Percentiles rank a stretch among this genome's conserved stretches.
phyloP scores from a whole-genome alignment of 176 grass and related monocot genomes.

The Oryza australiensis region DNA sequence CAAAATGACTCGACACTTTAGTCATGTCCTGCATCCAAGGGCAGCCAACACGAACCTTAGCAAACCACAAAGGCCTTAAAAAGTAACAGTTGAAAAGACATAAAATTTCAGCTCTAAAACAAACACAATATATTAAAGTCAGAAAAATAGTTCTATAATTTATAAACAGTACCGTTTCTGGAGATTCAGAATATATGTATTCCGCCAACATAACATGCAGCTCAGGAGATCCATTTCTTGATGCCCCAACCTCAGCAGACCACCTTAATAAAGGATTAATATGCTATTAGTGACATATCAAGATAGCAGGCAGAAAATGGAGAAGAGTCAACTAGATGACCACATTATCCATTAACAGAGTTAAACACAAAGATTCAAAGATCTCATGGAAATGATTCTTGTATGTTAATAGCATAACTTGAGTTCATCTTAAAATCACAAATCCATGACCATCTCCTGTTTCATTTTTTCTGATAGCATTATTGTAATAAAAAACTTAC shows the following conservation, averaged over 20 bases:
- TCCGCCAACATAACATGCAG: slow-evolving; percentile 94
- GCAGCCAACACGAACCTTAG: slow-evolving; percentile 30
- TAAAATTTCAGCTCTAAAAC: slow-evolving; percentile 15
- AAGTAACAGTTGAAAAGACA: background rate
- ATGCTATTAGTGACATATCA: slow-evolving; percentile 28
- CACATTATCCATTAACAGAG: slow-evolving; percentile 8
- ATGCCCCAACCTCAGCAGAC: slow-evolving; percentile 83
- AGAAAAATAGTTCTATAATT: slow-evolving; percentile 23
- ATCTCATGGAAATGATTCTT: slow-evolving; percentile 10
- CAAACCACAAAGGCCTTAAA: slow-evolving; percentile 23
- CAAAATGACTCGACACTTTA: slow-evolving; percentile 95
- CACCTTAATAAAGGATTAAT: slow-evolving; percentile 57
- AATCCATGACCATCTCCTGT: background rate
- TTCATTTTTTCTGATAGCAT: background rate
- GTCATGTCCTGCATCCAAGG: slow-evolving; percentile 80
- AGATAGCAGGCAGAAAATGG: slow-evolving; percentile 17
- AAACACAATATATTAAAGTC: slow-evolving; percentile 22
- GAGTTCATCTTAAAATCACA: slow-evolving; percentile 14
- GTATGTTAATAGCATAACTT: background rate
- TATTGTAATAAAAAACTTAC: slow-evolving; percentile 10
- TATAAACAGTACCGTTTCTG: slow-evolving; percentile 73
- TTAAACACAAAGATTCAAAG: background rate
- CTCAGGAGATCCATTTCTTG: slow-evolving; percentile 77
- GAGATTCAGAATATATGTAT: slow-evolving; percentile 89
- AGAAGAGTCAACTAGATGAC: slow-evolving; percentile 15